Evolutionary conservation across 129 eudicot species (phyloP).

Genomic region (Flaveria linearis): DNA sequence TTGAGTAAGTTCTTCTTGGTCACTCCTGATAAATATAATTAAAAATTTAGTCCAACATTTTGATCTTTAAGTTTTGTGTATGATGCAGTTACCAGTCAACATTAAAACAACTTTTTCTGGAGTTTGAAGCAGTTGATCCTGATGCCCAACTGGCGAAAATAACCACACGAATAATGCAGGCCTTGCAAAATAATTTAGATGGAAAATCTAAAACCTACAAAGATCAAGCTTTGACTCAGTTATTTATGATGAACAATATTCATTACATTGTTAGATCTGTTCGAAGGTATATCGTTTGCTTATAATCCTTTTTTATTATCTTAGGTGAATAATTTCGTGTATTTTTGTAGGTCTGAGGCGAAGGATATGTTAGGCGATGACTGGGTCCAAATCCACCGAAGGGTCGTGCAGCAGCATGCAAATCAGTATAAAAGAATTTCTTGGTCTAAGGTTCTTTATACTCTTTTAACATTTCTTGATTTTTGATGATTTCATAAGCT

Average conservation of each 20-base stretch:
- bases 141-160: constrained; percentile 59
- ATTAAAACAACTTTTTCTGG: constrained; percentile 71
- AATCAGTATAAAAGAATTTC: constrained; percentile 88
- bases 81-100: constrained; percentile 76
- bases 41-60: not conserved
- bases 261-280: constrained; percentile 94
- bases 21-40: not conserved
- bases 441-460: constrained; percentile 81
- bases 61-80: not conserved
- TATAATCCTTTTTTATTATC: not conserved
- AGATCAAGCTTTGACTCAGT: constrained; percentile 83
- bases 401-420: constrained; percentile 94
- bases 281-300: constrained; percentile 48
- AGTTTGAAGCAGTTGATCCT: constrained; percentile 50
- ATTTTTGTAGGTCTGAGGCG: constrained; percentile 71
- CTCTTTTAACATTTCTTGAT: not conserved
- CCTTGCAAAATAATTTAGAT: constrained; percentile 78
- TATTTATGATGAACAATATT: constrained; percentile 92
- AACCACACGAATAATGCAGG: constrained; percentile 77
- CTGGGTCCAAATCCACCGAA: constrained; percentile 93
- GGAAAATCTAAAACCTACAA: constrained; percentile 89
- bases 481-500: not conserved
- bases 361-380: constrained; percentile 90
- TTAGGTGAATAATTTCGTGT: not conserved
- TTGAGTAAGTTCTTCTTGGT: constrained; percentile 66